Conservation (phyloP, 2,329 filamentous ascomycete genomes). For the Samsoniella hepiali region DNA sequence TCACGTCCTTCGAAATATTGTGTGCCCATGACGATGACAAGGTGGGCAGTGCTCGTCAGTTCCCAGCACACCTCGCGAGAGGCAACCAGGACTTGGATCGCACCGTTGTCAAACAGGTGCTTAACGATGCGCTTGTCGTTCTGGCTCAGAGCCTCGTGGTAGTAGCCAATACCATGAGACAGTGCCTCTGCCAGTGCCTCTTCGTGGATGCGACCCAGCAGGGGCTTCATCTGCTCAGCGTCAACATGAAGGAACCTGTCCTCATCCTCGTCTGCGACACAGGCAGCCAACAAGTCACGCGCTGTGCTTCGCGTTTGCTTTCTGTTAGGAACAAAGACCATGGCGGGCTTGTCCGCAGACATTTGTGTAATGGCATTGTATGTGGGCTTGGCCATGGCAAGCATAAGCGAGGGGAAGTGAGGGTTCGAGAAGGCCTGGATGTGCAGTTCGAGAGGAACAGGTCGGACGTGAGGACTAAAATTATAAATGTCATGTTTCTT, state of each 20-base stretch:
- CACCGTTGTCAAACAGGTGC: conserved; percentile 84
- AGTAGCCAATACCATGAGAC: conserved; percentile 93
- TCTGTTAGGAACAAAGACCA: conserved; percentile 87
- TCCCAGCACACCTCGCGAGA: conserved; percentile 95
- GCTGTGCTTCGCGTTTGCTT: conserved; percentile 90
- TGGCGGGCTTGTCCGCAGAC: conserved; percentile 81
- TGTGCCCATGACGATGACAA: conserved; percentile 95
- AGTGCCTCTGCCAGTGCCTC: conserved; percentile 83
- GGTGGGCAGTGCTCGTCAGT: conserved; percentile 78
- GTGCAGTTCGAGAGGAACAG: conserved; percentile 86
- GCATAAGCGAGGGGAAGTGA: conserved; percentile 96
- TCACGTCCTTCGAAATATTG: conserved; percentile 96
- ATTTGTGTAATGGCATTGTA: conserved; percentile 86
- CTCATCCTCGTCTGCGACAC: conserved; percentile 83
- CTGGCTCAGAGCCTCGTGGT: conserved; percentile 85
- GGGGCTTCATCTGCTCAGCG: conserved; percentile 73
- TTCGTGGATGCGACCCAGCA: conserved; percentile 82
- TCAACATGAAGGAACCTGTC: conserved; percentile 90
- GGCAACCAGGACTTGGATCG: conserved; percentile 76
- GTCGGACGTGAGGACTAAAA: conserved; percentile 88
- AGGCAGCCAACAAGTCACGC: conserved; percentile 82
- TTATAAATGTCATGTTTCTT: conserved; percentile 99
- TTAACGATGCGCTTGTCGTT: conserved; percentile 93
- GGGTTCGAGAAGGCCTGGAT: conserved; percentile 94
- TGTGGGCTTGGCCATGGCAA: conserved; percentile 94